Evolutionary conservation across 345 rosid genomes (phyloP).

Genomic region (Dovyalis caffra): DNA sequence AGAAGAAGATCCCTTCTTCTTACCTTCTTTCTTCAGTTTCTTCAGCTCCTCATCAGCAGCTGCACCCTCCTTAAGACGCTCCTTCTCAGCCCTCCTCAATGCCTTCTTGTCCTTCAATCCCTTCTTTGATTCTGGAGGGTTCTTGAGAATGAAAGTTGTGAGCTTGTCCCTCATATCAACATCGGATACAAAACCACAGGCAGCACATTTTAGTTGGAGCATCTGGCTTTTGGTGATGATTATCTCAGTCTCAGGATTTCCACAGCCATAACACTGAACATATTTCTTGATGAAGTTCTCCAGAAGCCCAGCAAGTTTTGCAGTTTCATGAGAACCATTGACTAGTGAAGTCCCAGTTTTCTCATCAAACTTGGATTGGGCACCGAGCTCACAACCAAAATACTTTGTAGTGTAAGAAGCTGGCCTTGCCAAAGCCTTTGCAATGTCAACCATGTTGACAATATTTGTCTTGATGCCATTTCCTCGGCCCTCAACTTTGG

Average conservation of each 20-base stretch:
- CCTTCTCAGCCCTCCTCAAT: conserved; percentile 93
- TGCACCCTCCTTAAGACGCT: conserved; percentile 83
- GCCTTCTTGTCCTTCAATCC: conserved; percentile 64
- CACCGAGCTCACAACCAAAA: conserved; percentile 95
- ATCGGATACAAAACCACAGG: conserved; percentile 80
- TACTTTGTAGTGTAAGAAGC: conserved; percentile 81
- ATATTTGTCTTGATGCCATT: conserved; percentile 93
- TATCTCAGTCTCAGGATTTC: conserved; percentile 86
- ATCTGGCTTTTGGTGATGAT: conserved; percentile 70
- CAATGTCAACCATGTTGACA: conserved; percentile 92
- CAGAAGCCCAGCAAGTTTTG: conserved; percentile 69
- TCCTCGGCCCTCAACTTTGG: conserved; percentile 90
- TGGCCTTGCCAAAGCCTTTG: conserved; percentile 84
- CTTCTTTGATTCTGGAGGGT: conserved; percentile 78
- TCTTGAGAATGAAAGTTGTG: conserved; percentile 70
- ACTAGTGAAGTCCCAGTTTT: conserved; percentile 76
- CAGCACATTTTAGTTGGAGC: conserved; percentile 78
- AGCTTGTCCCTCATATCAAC: conserved; percentile 90
- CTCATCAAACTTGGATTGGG: conserved; percentile 90
- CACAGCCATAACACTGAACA: conserved; percentile 93
- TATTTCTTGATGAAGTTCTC: conserved; percentile 86
- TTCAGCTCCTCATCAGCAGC: conserved; percentile 81
- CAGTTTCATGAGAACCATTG: conserved; percentile 83
- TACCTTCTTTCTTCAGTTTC: conserved; percentile 61
- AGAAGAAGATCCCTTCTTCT: conserved; percentile 57